phyloP scores from a whole-genome alignment of 1,284 basidiomycete species.

The Puccinia polysora region DNA sequence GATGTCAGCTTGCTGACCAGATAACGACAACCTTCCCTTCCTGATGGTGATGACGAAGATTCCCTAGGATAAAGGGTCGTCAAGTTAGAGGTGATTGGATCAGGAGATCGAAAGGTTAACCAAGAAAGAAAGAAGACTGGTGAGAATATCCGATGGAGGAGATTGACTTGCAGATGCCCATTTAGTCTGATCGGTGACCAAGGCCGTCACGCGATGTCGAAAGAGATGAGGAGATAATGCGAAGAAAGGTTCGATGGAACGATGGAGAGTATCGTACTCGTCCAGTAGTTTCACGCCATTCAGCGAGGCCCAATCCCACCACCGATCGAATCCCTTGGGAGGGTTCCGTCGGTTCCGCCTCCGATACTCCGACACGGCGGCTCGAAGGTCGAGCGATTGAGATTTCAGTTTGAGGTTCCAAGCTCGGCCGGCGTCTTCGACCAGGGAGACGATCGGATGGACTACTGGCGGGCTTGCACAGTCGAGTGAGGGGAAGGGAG shows the following conservation, averaged over 20 bases:
- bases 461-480: too few relatives aligned
- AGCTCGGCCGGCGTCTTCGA: neutral
- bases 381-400: neutral
- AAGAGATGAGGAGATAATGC: conserved; percentile 9
- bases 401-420: conserved; percentile 5
- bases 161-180: neutral
- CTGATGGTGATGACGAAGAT: conserved; percentile 10
- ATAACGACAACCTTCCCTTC: neutral
- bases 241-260: too few relatives aligned
- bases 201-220: neutral
- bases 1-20: neutral
- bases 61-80: neutral
- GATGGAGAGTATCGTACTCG: too few relatives aligned
- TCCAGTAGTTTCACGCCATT: conserved; percentile 15
- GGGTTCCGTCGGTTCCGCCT: neutral
- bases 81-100: neutral
- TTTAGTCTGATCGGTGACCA: neutral
- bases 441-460: conserved; percentile 3
- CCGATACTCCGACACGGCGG: neutral
- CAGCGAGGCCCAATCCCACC: conserved; percentile 5
- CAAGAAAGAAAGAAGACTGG: neutral
- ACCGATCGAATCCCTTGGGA: conserved; percentile 3
- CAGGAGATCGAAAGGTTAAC: neutral
- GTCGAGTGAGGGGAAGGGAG: neutral
- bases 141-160: neutral